Evolutionary conservation across 2,329 filamentous ascomycete species (phyloP).

Genomic region (Talaromyces sp.): DNA sequence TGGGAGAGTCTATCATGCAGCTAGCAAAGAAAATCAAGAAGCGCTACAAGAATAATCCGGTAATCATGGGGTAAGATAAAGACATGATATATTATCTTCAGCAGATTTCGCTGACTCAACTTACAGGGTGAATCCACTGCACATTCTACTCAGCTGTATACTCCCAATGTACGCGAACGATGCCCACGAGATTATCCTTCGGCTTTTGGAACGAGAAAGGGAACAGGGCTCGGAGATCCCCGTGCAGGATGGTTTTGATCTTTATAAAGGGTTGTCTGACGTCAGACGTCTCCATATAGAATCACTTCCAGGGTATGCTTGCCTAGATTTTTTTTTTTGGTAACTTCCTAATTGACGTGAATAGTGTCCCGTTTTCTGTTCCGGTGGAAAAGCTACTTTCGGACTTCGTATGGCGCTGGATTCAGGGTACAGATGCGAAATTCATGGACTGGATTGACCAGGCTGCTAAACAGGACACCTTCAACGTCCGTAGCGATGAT

Average conservation of each 20-base stretch:
- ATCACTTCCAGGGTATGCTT: slow-evolving; percentile 60
- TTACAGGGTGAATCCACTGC: slow-evolving; percentile 56
- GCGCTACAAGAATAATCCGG: slow-evolving; percentile 80
- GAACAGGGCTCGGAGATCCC: slow-evolving; percentile 71
- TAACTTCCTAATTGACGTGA: slow-evolving; percentile 16
- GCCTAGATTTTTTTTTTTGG: neutral
- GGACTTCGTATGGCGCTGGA: slow-evolving; percentile 95
- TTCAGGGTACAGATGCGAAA: slow-evolving; percentile 72
- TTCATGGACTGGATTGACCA: slow-evolving; percentile 82
- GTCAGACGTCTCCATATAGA: slow-evolving; percentile 77
- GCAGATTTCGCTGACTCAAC: slow-evolving; percentile 3
- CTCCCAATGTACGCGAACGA: slow-evolving; percentile 90
- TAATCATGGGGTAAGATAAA: slow-evolving; percentile 66
- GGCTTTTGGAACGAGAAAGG: slow-evolving; percentile 72
- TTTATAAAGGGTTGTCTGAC: slow-evolving; percentile 84
- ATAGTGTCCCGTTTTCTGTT: slow-evolving; percentile 69
- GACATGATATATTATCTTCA: no score
- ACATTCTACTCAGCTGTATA: slow-evolving; percentile 74
- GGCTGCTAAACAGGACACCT: slow-evolving; percentile 85
- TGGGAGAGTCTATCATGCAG: slow-evolving; percentile 81
- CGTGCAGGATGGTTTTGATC: slow-evolving; percentile 86
- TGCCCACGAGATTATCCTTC: slow-evolving; percentile 75
- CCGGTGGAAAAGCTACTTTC: slow-evolving; percentile 81
- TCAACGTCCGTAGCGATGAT: slow-evolving; percentile 68
- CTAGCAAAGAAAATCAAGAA: slow-evolving; percentile 88